phyloP scores from a whole-genome alignment of 345 rosid genomes.

The Hibiscus trionum region DNA sequence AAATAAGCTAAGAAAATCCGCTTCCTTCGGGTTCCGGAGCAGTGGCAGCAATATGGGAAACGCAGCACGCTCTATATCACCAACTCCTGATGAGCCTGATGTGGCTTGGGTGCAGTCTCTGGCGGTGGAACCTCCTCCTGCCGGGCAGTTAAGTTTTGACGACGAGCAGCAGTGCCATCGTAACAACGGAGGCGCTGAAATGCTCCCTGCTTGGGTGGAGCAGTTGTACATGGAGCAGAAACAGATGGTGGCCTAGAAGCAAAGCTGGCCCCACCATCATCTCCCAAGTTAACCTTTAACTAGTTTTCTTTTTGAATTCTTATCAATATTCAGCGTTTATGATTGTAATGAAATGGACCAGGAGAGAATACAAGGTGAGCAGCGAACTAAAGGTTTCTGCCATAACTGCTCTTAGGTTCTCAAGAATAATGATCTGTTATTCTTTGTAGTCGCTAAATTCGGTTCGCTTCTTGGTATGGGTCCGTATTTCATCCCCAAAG shows the following conservation, averaged over 20 bases:
- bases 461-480: neutral
- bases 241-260: conserved; percentile 63
- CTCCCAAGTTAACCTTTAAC: conserved; percentile 30
- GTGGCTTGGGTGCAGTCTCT: conserved; percentile 70
- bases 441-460: neutral
- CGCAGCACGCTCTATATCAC: conserved; percentile 18
- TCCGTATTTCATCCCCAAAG: neutral
- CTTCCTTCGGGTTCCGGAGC: conserved; percentile 54
- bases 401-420: conserved; percentile 10
- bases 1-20: conserved; percentile 54
- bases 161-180: conserved; percentile 32
- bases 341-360: conserved; percentile 12
- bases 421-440: conserved; percentile 11
- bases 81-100: conserved; percentile 50
- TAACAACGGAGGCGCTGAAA: conserved; percentile 28
- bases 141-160: conserved; percentile 25
- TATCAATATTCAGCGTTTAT: conserved; percentile 18
- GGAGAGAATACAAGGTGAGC: conserved; percentile 18
- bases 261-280: conserved; percentile 9
- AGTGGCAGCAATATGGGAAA: conserved; percentile 23
- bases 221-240: conserved; percentile 74
- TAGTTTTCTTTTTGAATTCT: conserved; percentile 19
- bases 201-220: conserved; percentile 65
- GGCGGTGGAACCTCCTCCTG: conserved; percentile 43
- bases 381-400: conserved; percentile 23